Evolutionary conservation across 345 rosid species (phyloP), one percentile per base, ranked within the genome.

Genomic region (Xanthoceras sorbifolium): DNA sequence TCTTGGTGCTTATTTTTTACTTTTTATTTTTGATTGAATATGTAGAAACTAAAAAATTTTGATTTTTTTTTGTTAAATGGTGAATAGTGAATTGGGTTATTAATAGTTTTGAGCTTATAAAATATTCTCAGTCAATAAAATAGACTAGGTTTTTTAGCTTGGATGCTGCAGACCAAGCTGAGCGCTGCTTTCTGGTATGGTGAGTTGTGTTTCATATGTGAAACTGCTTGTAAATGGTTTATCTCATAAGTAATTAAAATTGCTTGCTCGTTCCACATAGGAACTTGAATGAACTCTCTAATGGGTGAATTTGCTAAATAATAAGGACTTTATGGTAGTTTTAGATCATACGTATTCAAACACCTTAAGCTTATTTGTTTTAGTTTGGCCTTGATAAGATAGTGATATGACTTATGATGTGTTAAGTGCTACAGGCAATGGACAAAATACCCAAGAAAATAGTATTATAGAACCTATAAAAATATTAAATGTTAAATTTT

Each of bases 1-100:
- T 80, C 60, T 65, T 20, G 32, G 26, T 74, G 18, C 22, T 38
- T 64, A 50, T 59, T 67, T 22, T 36, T 32, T n/a, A n/a, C n/a
- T n/a, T 29, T 12, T 76, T 31, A 18, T 6, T 2, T 68, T n/a
- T n/a, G n/a, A 34, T 44, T 54, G 59, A 68, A 68, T 6, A 68
- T 3, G 6, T 46, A 44, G 23, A 6, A 68, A 26, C 29, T 12
- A 6, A 67, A 22, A 67, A 67, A 42, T n/a, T 67, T 42, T 44
- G 20, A 44, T 38, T 48, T 68, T 17, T n/a, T n/a, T n/a, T n/a
- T n/a, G n/a, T n/a, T 25, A 44, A 46, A 25, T 67, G 18, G 22
- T 54, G 38, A 23, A 29, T 50, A 18, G 44, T 69, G 38, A n/a
- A 34, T 55, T 71, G 5, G 40, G 48, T 2, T 72, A 28, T 22